phyloP scores from a whole-genome alignment of 106 monocot species.

The Agapanthus africanus region DNA sequence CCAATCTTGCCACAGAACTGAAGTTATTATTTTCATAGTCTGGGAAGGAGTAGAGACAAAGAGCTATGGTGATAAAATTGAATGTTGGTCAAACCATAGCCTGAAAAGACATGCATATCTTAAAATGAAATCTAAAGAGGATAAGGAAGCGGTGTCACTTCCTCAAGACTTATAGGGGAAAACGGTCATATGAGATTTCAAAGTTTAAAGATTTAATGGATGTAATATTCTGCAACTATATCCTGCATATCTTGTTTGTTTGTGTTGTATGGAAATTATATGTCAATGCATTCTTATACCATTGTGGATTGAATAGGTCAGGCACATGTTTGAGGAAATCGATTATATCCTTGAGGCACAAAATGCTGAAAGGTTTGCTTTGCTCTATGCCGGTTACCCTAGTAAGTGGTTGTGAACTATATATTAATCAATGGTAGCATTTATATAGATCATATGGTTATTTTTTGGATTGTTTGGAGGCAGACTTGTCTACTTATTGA shows the following conservation, averaged over 20 bases:
- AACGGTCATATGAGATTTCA: not conserved
- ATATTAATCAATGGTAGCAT: not conserved
- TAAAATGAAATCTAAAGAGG: not conserved
- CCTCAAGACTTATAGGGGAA: not conserved
- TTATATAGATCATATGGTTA: not conserved
- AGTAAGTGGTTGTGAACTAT: constrained; percentile 38
- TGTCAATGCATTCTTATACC: constrained; percentile 4
- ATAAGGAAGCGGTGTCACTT: not conserved
- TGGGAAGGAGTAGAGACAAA: not conserved
- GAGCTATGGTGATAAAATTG: not conserved
- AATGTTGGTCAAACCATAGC: not conserved
- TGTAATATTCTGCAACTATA: not conserved
- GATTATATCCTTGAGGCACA: constrained; percentile 87
- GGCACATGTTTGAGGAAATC: constrained; percentile 99
- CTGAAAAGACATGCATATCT: not conserved
- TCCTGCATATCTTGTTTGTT: not conserved
- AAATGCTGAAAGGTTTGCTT: constrained; percentile 92
- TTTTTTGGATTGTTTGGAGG: not conserved
- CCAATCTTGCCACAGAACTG: not conserved
- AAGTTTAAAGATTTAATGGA: not conserved
- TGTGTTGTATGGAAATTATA: not conserved
- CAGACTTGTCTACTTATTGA: not conserved
- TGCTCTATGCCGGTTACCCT: constrained; percentile 42
- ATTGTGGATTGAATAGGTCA: constrained; percentile 44
- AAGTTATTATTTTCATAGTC: not conserved